Base-by-base conservation (phyloP, 306 rosid species). In the Trifolium pratense region DNA sequence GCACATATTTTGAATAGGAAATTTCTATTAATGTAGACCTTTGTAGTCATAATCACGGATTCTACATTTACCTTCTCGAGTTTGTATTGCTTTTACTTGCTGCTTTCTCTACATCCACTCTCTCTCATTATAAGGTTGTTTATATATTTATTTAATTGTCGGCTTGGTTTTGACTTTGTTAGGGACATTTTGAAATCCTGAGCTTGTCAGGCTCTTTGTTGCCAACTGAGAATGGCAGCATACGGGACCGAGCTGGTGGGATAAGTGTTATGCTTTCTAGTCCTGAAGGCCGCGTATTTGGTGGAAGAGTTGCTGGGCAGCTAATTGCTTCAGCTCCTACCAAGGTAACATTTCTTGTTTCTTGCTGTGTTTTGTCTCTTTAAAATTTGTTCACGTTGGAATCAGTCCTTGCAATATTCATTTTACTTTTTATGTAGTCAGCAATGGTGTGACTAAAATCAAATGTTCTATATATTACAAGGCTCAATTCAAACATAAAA, bases 111-210 rank as follows among this genome's bases (percentile, higher is more conserved):
- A 25, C 57, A 52, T 60, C 52, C 14, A 34, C 12, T 13, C 32
- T 63, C 61, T 56, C 2, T 48, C 25, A 37, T 66, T 36, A 55
- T 48, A 71, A 59, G 11, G 31, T 26, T 75, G 39, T 75, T 20
- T 32, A 29, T 37, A 64, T 42, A 14, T 65, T 40, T 20, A 21
- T 65, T 21, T 36, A 20, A 51, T 74, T 12, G 49, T 51, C 32
- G 46, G 70, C 32, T 74, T 42, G 68, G 46, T 81, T 76, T 69
- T 64, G 59, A 73, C n/a, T 77, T 84, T 18, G 45, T 66, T 71
- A 95, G 99, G 99, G 99, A 51, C 89, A 88, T 48, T 95, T 88
- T 37, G 96, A 90, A 86, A 91, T 95, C 75, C 40, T 95, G 68
- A 88, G 89, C 84, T 78, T 95, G 40, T 87, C 99, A 16, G 99